Conservation (phyloP, 208 protist species). For the Borovskyia barvae region DNA sequence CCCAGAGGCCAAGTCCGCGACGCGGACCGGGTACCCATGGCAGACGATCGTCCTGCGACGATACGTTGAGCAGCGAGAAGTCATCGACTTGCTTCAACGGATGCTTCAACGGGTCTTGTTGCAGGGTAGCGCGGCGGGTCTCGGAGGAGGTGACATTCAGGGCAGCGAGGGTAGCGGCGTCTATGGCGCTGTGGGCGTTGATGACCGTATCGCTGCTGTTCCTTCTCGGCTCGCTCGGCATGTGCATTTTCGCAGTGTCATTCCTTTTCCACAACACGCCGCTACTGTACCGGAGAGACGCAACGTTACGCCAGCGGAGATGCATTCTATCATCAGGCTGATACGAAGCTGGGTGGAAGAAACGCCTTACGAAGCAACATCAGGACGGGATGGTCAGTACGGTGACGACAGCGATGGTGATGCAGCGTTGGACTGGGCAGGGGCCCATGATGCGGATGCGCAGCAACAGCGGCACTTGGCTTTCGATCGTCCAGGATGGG, state of each 20-base stretch:
- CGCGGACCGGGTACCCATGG: too few species aligned
- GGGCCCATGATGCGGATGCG: background rate
- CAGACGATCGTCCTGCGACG: slow-evolving; percentile 39
- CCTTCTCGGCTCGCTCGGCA: background rate
- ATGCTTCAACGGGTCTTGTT: slow-evolving; percentile 30
- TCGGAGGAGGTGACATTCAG: slow-evolving; percentile 17
- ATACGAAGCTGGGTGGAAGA: slow-evolving; percentile 39
- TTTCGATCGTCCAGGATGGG: slow-evolving; percentile 41
- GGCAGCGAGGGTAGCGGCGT: background rate
- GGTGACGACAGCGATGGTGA: background rate
- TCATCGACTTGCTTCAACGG: slow-evolving; percentile 21
- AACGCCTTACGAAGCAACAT: slow-evolving; percentile 10
- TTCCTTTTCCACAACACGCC: background rate
- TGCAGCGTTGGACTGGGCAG: background rate
- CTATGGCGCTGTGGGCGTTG: background rate
- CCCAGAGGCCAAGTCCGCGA: too few species aligned
- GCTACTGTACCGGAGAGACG: slow-evolving; percentile 5
- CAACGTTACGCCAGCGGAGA: slow-evolving; percentile 24
- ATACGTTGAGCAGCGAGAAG: slow-evolving; percentile 40
- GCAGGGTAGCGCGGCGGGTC: slow-evolving; percentile 8
- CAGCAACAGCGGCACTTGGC: slow-evolving; percentile 21
- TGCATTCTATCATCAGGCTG: slow-evolving; percentile 30
- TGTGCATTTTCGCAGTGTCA: slow-evolving; percentile 5
- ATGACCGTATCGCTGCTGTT: too few species aligned
- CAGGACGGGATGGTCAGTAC: too few species aligned